Conservation (phyloP, 2,329 filamentous ascomycete genomes). For the Didymella sp. region DNA sequence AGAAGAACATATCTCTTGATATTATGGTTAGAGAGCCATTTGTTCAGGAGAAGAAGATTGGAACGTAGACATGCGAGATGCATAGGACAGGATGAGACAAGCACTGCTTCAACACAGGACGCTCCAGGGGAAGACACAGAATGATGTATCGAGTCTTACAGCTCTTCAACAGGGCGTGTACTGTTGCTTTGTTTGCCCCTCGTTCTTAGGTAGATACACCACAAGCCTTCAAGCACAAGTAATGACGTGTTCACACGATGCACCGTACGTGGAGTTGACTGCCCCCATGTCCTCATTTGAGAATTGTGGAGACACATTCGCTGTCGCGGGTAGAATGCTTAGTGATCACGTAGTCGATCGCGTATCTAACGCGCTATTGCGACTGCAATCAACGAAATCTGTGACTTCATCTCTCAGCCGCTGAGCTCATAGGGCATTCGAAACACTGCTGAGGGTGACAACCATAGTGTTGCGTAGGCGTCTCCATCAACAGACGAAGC, state of each 20-base stretch:
- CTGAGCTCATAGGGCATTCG: neutral
- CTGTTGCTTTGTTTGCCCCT: neutral
- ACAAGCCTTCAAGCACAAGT: neutral
- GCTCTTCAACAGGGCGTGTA: slow-evolving; percentile 34
- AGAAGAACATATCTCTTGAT: slow-evolving; percentile 68
- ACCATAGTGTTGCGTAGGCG: neutral
- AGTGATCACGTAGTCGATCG: slow-evolving; percentile 1
- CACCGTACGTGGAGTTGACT: neutral
- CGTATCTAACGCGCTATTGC: neutral
- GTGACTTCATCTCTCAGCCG: neutral
- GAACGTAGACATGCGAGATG: slow-evolving; percentile 12
- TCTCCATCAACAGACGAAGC: neutral
- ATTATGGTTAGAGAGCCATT: slow-evolving; percentile 82
- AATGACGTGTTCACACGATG: neutral
- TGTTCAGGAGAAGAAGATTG: slow-evolving; percentile 28
- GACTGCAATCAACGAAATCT: slow-evolving; percentile 2
- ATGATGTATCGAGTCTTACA: neutral
- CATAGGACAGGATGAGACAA: slow-evolving; percentile 3
- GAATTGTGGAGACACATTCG: slow-evolving; percentile 8
- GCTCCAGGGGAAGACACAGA: slow-evolving; percentile 5
- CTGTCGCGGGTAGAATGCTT: neutral
- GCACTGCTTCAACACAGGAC: slow-evolving; percentile 37
- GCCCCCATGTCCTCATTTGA: neutral
- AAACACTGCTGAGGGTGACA: neutral
- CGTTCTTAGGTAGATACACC: neutral